Base-by-base conservation (phyloP, 2,329 filamentous ascomycete genomes). In the Chlorencoelia australis region DNA sequence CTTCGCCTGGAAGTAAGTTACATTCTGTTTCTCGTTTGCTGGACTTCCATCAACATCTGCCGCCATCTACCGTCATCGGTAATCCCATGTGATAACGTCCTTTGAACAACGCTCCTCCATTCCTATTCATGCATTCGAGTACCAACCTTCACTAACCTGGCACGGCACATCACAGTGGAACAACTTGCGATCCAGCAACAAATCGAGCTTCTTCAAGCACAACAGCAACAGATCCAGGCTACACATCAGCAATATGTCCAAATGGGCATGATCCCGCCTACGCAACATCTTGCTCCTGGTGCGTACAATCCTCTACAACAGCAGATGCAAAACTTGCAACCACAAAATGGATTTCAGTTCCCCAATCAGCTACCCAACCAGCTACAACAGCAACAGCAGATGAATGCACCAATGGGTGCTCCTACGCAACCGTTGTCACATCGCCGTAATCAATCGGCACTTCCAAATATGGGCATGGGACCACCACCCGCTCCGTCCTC, bases 241-340 rank as follows among this genome's bases (percentile, higher is more conserved):
- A 91, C 86, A 47, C 87, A 95, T 57, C 88, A 95, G 65, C 89
- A 96, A 65, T 95, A 94, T 68, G 82, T 94, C 55, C 94, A 91
- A 62, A 88, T 95, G 83, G 86, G 86, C 60, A 87, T 96, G 73
- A 79, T 96, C 54, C 81, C 82, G 50, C 81, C 84, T 35, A 82
- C 83, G 54, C 89, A 95, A 65, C 73, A 77, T 50, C 69, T 95
- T 41, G 77, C 75, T 50, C 75, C 77, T 44, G 78, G 76, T 49
- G 69, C 69, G 44, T 91, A 84, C 68, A 82, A 80, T 65, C 80
- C 79, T 55, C 67, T 88, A 61, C 87, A 89, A 65, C 74, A 75
- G 42, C 75, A 79, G 60, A 82, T 94, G 71, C 68, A 77, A 51
- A 85, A 82, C 55, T 72, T 91, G 53, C 74, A 79, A 40, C 79